Evolutionary conservation across 2,329 filamentous ascomycete genomes (phyloP).

Genomic region (Talaromyces sp.): DNA sequence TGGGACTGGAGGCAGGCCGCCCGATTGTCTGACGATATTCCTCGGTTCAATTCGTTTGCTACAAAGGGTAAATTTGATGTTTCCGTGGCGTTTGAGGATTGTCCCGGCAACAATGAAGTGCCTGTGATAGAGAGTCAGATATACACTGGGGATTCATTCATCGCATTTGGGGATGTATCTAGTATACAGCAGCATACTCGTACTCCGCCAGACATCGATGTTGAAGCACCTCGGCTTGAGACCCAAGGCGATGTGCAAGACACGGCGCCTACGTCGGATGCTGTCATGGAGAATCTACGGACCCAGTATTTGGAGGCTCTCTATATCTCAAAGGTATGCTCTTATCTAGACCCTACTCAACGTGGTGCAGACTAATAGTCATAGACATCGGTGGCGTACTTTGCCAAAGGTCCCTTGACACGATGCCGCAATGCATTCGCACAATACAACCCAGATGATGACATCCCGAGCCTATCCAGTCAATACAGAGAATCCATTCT

Average conservation of each 20-base stretch:
- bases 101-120: neutral
- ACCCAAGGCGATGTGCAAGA: constrained; percentile 1
- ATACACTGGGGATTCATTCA: neutral
- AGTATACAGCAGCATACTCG: constrained; percentile 1
- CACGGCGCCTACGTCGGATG: constrained; percentile 35
- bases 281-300: constrained; percentile 37
- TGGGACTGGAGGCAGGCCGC: constrained; percentile 39
- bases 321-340: constrained; percentile 44
- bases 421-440: constrained; percentile 46
- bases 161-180: neutral
- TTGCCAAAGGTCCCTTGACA: constrained; percentile 51
- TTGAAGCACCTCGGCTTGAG: constrained; percentile 22
- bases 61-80: constrained; percentile 31
- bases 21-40: constrained; percentile 32
- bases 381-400: constrained; percentile 52
- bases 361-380: constrained; percentile 16
- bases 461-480: constrained; percentile 32
- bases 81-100: constrained; percentile 32
- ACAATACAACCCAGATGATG: constrained; percentile 26
- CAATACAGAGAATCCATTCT: constrained; percentile 46
- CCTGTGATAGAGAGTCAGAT: neutral
- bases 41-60: constrained; percentile 24
- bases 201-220: constrained; percentile 24
- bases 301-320: constrained; percentile 46
- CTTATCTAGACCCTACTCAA: neutral